Evolutionary conservation across 208 protist species (phyloP), one percentile per base, ranked within the genome.

Genomic region (Polymyxa betae): DNA sequence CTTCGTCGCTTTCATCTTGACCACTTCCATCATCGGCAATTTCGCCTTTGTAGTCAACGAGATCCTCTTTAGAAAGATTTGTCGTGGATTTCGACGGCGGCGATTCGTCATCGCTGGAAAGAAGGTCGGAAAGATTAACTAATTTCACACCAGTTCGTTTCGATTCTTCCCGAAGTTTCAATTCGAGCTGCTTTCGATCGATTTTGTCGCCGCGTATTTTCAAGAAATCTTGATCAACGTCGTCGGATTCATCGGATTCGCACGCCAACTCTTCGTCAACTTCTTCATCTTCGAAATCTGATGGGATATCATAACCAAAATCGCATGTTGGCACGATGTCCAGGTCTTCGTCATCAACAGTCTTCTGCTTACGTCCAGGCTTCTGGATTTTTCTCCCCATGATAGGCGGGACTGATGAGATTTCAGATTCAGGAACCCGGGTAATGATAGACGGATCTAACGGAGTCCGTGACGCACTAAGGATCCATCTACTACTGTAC

Each of bases 101-200:
- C 16, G 54, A 16, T 29, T 66, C 54, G 20, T 66, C 54, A 66
- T 66, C 54, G 54, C 20, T 32, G 20, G 16, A 16, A 29, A 66
- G 16, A 16, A 66, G 29, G 54, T 66, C 54, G 16, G 54, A 66
- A 16, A 66, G 54, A 29, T 66, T 29, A 16, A 66, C 29, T 29
- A 66, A 29, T 29, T 16, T 16, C 16, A 66, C 20, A 66, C 54
- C 54, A 29, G 54, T 66, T 16, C 54, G 54, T 66, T 66, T 66
- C 54, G 54, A 66, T 66, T 66, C 54, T n/a, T n/a, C n/a, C n/a
- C n/a, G n/a, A 16, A 66, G 16, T 66, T 66, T 66, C 54, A 66
- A 32, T 29, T 66, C 54, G 20, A 32, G 16, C 54, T 66, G 20
- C 20, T 32, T 66, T 16, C 20, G 16, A 29, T 66, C 54, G 29